Conservation (phyloP, 2,329 filamentous ascomycete genomes). For the Ophiostoma sp. region DNA sequence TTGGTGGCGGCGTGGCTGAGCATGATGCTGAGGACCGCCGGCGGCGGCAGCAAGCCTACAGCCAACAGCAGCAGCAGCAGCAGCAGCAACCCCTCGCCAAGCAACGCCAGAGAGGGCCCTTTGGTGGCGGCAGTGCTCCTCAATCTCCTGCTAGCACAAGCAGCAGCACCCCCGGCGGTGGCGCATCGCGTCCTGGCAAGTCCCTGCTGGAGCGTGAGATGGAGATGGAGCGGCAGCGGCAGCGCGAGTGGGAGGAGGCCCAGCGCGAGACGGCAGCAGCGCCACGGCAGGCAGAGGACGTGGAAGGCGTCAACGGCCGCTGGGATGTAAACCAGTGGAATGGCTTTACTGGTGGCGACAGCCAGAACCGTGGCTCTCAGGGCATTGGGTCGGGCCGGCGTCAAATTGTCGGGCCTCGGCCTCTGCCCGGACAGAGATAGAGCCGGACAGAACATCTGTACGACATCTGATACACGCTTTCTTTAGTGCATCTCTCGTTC, state of each 20-base stretch:
- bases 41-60: conserved; percentile 52
- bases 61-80: conserved; percentile 12
- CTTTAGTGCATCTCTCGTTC: not conserved
- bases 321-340: conserved; percentile 75
- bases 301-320: conserved; percentile 59
- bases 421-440: conserved; percentile 45
- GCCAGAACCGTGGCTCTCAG: conserved; percentile 60
- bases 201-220: conserved; percentile 73
- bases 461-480: not conserved
- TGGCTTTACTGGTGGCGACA: conserved; percentile 69
- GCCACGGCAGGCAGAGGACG: conserved; percentile 54
- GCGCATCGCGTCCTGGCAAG: conserved; percentile 46
- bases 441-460: not conserved
- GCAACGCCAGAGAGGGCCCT: conserved; percentile 16
- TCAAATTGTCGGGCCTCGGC: conserved; percentile 74
- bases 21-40: conserved; percentile 55
- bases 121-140: conserved; percentile 15
- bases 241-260: conserved; percentile 72
- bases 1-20: conserved; percentile 53
- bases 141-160: conserved; percentile 1
- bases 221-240: conserved; percentile 70
- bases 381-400: conserved; percentile 66
- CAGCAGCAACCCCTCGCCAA: conserved; percentile 18
- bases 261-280: conserved; percentile 60
- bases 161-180: not conserved